phyloP scores from a whole-genome alignment of 495 filamentous ascomycete genomes.

The Hypoxylon crocopeplum region DNA sequence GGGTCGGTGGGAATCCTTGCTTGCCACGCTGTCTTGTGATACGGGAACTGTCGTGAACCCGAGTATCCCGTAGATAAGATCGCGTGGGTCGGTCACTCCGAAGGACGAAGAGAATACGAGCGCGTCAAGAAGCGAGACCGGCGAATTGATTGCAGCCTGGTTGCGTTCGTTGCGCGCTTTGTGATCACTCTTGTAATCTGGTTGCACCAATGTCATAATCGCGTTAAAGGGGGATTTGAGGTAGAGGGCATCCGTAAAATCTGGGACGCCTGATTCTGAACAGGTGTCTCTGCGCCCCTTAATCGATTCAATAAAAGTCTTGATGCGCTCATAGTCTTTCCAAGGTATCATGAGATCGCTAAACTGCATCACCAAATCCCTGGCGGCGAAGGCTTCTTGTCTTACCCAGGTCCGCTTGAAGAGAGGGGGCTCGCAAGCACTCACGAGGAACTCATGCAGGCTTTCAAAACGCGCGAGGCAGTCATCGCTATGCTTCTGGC shows the following conservation, averaged over 20 bases:
- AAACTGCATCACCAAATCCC: conserved; percentile 21
- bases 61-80: conserved; percentile 20
- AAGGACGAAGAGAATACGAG: conserved; percentile 16
- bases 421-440: conserved; percentile 15
- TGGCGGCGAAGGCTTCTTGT: conserved; percentile 18
- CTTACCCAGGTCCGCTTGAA: conserved; percentile 27
- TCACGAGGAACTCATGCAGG: conserved; percentile 2
- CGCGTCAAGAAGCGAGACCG: conserved; percentile 16
- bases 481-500: conserved; percentile 18
- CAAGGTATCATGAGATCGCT: conserved; percentile 6
- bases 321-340: conserved; percentile 16
- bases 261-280: too few relatives aligned
- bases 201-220: conserved; percentile 19
- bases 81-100: conserved; percentile 18
- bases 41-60: conserved; percentile 18
- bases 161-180: conserved; percentile 5
- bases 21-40: conserved; percentile 1
- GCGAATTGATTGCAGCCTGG: not conserved
- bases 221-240: conserved; percentile 19
- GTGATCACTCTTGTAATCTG: conserved; percentile 7
- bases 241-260: conserved; percentile 16
- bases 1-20: not conserved
- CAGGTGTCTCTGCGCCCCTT: too few relatives aligned
- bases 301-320: conserved; percentile 2
- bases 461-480: not conserved